These are phyloP conservation scores for Poa annua DNA, from an alignment of 176 grass and related monocot genomes.

Conservation along the genomic window DNA sequence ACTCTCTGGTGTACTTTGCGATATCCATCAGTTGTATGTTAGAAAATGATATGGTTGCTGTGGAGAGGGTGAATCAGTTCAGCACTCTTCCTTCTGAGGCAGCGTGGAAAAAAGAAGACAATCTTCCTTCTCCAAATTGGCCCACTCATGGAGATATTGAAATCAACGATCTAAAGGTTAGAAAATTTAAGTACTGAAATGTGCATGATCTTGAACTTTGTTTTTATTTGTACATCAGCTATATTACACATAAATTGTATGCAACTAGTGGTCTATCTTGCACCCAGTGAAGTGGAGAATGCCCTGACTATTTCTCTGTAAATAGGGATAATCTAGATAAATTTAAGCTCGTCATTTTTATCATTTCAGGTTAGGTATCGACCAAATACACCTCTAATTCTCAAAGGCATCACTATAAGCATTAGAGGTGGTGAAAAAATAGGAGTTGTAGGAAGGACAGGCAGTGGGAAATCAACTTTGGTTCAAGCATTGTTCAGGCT, in stretches of 20 bases:
- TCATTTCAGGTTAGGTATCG: conserved; percentile 73
- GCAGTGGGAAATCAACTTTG: conserved; percentile 89
- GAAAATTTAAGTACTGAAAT: background rate
- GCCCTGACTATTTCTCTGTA: too few species aligned
- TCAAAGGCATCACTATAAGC: conserved; percentile 76
- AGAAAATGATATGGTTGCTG: conserved; percentile 81
- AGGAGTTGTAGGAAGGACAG: conserved; percentile 84
- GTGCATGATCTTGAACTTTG: too few species aligned
- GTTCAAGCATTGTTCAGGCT: conserved; percentile 85
- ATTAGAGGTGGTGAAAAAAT: conserved; percentile 76
- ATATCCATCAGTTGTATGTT: conserved; percentile 76
- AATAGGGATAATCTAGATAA: too few species aligned
- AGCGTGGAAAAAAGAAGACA: conserved; percentile 59
- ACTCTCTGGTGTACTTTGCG: conserved; percentile 65
- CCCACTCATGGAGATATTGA: conserved; percentile 64
- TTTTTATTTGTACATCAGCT: too few species aligned
- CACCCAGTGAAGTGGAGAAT: too few species aligned
- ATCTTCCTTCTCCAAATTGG: conserved; percentile 67
- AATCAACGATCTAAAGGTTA: conserved; percentile 74
- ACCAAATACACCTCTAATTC: conserved; percentile 81
- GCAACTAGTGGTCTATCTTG: too few species aligned
- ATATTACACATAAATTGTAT: background rate
- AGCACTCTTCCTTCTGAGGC: conserved; percentile 80
- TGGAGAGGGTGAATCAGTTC: conserved; percentile 90
- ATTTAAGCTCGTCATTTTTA: background rate